Conservation (phyloP, 2,329 filamentous ascomycete species). For the Coleophoma cylindrospora region DNA sequence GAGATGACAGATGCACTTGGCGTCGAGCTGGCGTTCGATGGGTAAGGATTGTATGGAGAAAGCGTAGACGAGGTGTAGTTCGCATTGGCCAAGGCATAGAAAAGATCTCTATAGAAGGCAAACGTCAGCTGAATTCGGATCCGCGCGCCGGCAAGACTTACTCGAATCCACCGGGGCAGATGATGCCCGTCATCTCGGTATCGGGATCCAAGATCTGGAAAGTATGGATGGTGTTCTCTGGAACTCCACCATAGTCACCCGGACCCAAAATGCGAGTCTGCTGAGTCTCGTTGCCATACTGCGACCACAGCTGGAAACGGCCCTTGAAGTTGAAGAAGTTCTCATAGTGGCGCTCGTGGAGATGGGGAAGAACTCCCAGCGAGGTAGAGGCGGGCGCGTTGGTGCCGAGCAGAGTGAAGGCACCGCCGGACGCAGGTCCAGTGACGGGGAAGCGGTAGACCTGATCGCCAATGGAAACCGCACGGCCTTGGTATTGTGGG, state of each 20-base stretch:
- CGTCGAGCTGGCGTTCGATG: conserved; percentile 12
- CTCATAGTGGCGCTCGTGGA: conserved; percentile 37
- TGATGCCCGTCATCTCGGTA: conserved; percentile 39
- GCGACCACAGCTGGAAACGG: conserved; percentile 39
- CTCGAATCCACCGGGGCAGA: conserved; percentile 43
- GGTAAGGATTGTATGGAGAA: conserved; percentile 28
- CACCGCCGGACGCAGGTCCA: conserved; percentile 36
- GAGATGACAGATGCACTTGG: conserved; percentile 25
- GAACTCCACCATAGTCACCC: conserved; percentile 40
- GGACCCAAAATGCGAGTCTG: conserved; percentile 33
- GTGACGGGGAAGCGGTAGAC: conserved; percentile 38
- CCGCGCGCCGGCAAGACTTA: conserved; percentile 13
- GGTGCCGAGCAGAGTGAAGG: conserved; percentile 39
- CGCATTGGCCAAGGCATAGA: conserved; percentile 31
- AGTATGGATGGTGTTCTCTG: conserved; percentile 39
- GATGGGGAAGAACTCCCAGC: conserved; percentile 37
- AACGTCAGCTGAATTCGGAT: not conserved
- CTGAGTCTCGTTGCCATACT: conserved; percentile 18
- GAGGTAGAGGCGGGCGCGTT: conserved; percentile 30
- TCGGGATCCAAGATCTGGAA: conserved; percentile 43
- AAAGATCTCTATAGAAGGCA: conserved; percentile 25
- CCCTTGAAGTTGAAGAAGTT: conserved; percentile 42
- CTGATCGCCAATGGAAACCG: conserved; percentile 27
- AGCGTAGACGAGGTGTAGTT: conserved; percentile 30
- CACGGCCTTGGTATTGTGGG: conserved; percentile 18